Evolutionary conservation across 169 alveolate genomes (phyloP).

Genomic region (Fabrea salina): DNA sequence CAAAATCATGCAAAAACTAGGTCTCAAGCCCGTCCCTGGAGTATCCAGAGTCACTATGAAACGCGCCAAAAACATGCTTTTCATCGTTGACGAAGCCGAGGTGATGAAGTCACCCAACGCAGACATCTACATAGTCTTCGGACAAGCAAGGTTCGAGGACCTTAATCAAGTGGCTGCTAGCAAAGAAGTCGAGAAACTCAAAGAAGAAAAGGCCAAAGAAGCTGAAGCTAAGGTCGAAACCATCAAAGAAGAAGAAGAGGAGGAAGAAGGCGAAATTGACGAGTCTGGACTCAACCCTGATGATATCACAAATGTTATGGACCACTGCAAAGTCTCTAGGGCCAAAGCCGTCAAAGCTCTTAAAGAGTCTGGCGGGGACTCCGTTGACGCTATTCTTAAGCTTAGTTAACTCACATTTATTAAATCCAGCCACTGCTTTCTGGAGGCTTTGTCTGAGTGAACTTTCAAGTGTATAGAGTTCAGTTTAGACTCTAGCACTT

Average conservation of each 20-base stretch:
- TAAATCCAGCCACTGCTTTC: not conserved
- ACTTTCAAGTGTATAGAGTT: slow-evolving; percentile 27
- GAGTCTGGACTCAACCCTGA: slow-evolving; percentile 75
- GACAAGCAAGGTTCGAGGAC: slow-evolving; percentile 95
- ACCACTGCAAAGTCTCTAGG: slow-evolving; percentile 86
- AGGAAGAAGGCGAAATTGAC: slow-evolving; percentile 62
- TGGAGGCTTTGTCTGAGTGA: slow-evolving; percentile 31
- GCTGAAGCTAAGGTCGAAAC: slow-evolving; percentile 34
- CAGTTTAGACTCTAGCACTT: too few relatives aligned
- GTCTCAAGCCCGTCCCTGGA: slow-evolving; percentile 90
- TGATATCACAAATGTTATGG: slow-evolving; percentile 88
- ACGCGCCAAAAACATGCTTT: slow-evolving; percentile 84
- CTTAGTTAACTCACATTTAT: slow-evolving; percentile 34
- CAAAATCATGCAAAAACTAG: slow-evolving; percentile 90
- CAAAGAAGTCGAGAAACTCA: slow-evolving; percentile 69
- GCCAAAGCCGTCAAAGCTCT: slow-evolving; percentile 87
- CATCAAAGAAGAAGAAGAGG: slow-evolving; percentile 48
- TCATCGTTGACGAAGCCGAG: slow-evolving; percentile 92
- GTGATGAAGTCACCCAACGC: slow-evolving; percentile 89
- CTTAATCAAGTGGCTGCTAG: slow-evolving; percentile 66
- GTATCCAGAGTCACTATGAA: slow-evolving; percentile 90
- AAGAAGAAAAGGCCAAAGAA: not conserved
- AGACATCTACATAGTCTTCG: slow-evolving; percentile 94
- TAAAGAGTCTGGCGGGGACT: slow-evolving; percentile 82
- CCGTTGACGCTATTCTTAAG: slow-evolving; percentile 87